These are phyloP conservation scores for Zygnema cylindricum DNA, from an alignment of 139 green algal species.

Conservation along the genomic window DNA sequence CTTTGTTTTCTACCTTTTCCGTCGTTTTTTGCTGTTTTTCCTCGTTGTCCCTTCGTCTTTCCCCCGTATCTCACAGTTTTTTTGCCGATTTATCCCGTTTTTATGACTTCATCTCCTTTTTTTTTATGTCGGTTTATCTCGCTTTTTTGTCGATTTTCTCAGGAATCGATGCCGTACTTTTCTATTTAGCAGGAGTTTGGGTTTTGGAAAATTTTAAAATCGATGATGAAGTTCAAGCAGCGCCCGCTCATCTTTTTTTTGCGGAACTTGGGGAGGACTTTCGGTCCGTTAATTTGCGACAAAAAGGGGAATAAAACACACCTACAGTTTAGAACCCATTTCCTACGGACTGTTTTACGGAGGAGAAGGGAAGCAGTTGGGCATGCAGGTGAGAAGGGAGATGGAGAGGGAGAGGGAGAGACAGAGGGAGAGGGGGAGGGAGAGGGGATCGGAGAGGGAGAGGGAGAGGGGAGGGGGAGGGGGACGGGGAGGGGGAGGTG, in stretches of 20 bases:
- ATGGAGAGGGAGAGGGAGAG: too few species aligned
- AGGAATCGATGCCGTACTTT: not conserved
- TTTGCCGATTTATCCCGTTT: not conserved
- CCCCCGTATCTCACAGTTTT: not conserved
- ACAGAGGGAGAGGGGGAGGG: too few species aligned
- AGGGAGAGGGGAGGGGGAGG: not conserved
- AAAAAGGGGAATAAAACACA: not conserved
- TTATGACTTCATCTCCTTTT: not conserved
- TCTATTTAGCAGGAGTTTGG: too few species aligned
- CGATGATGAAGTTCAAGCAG: constrained; percentile 77
- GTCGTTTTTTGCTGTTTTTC: not conserved
- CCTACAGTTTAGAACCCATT: constrained; percentile 29
- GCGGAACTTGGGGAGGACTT: constrained; percentile 58
- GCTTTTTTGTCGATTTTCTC: not conserved
- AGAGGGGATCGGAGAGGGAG: not conserved
- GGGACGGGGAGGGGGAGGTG: not conserved
- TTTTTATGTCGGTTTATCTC: not conserved
- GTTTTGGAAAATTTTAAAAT: constrained; percentile 60
- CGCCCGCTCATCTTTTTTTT: constrained; percentile 77
- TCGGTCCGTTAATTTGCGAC: constrained; percentile 63
- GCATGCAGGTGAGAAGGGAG: constrained; percentile 54
- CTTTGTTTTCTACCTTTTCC: not conserved
- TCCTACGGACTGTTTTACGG: constrained; percentile 61
- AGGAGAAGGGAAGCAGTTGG: constrained; percentile 46
- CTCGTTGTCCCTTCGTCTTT: not conserved